Conservation (phyloP, 2,329 filamentous ascomycete genomes). For the Capronia coronata region DNA sequence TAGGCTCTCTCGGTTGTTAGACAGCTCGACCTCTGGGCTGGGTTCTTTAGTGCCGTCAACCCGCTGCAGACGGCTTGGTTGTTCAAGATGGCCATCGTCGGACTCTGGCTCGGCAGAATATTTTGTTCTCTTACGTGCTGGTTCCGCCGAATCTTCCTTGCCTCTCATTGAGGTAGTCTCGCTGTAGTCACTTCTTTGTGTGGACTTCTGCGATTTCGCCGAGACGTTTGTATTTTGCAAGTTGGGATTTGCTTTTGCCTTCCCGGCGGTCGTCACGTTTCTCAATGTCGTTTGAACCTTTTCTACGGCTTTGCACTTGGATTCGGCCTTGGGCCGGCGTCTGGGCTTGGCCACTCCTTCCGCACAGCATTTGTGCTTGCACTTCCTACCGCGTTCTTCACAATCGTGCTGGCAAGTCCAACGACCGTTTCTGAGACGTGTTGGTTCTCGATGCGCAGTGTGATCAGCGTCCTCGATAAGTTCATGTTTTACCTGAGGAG, state of each 20-base stretch:
- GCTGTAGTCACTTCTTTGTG: too few relatives aligned
- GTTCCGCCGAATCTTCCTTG: background rate
- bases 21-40: background rate
- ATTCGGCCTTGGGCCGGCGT: conserved; percentile 33
- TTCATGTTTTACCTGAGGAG: background rate
- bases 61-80: background rate
- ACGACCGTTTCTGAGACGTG: conserved; percentile 60
- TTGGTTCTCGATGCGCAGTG: conserved; percentile 35
- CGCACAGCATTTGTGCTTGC: conserved; percentile 67
- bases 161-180: background rate
- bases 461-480: conserved; percentile 8
- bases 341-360: conserved; percentile 63
- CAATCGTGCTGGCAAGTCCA: conserved; percentile 70
- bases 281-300: conserved; percentile 19
- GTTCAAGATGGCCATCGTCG: background rate
- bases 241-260: background rate
- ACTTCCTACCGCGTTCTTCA: conserved; percentile 53
- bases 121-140: conserved; percentile 8
- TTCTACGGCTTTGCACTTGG: conserved; percentile 6
- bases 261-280: conserved; percentile 4
- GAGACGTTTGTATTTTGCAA: background rate
- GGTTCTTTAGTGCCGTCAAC: background rate
- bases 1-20: background rate
- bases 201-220: too few relatives aligned
- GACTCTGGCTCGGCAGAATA: background rate